Percentiles rank a stretch among this genome's conserved stretches.
phyloP scores from a whole-genome alignment of 2,329 filamentous ascomycete genomes.

The Nigrospora osmanthi region DNA sequence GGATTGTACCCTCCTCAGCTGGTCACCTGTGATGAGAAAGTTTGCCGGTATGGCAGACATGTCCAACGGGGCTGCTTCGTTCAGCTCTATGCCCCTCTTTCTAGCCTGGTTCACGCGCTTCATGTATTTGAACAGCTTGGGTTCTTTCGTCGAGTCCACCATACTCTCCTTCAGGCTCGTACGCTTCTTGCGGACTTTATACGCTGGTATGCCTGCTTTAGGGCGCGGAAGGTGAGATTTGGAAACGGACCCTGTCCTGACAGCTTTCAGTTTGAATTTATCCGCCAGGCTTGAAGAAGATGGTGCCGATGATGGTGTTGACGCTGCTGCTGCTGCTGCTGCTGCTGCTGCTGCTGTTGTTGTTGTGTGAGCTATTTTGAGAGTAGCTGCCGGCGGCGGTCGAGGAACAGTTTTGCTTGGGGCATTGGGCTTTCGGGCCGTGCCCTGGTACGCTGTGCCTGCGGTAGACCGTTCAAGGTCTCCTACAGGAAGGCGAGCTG shows the following conservation, averaged over 20 bases:
- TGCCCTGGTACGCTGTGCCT: too few species aligned
- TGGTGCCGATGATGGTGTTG: not conserved
- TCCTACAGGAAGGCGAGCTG: too few species aligned
- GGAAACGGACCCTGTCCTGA: too few species aligned
- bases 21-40: conserved; percentile 17
- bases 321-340: not conserved
- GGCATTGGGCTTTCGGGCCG: too few species aligned
- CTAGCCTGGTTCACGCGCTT: conserved; percentile 31
- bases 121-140: conserved; percentile 30
- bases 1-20: conserved; percentile 3
- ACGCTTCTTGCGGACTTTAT: conserved; percentile 28
- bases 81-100: conserved; percentile 32
- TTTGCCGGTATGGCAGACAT: conserved; percentile 21
- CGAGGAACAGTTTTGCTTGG: too few species aligned
- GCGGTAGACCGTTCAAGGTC: too few species aligned
- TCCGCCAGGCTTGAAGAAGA: too few species aligned
- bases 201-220: conserved; percentile 7
- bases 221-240: not conserved
- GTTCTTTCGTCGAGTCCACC: conserved; percentile 29
- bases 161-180: conserved; percentile 28
- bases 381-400: too few species aligned
- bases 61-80: conserved; percentile 31
- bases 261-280: too few species aligned
- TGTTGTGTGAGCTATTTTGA: too few species aligned
- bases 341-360: too few species aligned